Evolutionary conservation across 495 filamentous ascomycete species (phyloP).

Genomic region (Lepraria neglecta): DNA sequence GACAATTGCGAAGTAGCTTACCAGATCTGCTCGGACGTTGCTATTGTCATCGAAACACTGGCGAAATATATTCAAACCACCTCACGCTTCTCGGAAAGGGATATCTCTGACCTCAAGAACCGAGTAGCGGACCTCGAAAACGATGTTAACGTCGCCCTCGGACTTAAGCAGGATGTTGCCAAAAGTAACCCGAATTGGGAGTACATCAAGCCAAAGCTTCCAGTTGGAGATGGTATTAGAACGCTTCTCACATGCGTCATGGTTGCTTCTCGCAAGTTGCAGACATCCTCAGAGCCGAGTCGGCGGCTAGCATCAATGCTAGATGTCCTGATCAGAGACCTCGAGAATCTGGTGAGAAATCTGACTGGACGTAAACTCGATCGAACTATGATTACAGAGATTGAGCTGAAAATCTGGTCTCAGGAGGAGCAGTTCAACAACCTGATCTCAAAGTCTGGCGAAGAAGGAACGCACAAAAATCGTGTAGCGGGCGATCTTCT

Average conservation of each 20-base stretch:
- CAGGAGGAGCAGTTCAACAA: conserved; percentile 9
- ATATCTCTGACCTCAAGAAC: conserved; percentile 10
- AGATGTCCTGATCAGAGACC: conserved; percentile 5
- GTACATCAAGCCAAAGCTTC: conserved; percentile 5
- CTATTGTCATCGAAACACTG: conserved; percentile 5
- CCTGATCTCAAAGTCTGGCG: background rate
- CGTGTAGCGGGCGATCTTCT: conserved; percentile 7
- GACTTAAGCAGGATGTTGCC: background rate
- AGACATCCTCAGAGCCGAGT: conserved; percentile 4
- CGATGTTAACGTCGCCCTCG: conserved; percentile 3
- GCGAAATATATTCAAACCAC: conserved; percentile 7
- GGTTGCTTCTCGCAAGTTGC: conserved; percentile 11
- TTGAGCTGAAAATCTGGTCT: conserved; percentile 9
- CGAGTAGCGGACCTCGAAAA: conserved; percentile 10
- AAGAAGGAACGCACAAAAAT: conserved; percentile 3
- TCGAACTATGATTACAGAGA: conserved; percentile 10
- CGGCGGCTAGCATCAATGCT: conserved; percentile 1
- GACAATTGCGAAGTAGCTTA: conserved; percentile 5
- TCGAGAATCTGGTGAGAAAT: conserved; percentile 7
- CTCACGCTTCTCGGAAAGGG: conserved; percentile 2
- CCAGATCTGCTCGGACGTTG: conserved; percentile 4
- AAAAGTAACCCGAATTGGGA: conserved; percentile 1
- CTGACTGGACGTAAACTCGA: conserved; percentile 7
- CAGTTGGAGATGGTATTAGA: conserved; percentile 8
- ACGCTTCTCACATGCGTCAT: background rate